phyloP scores from a whole-genome alignment of 495 filamentous ascomycete genomes.

The Neurospora terricola region DNA sequence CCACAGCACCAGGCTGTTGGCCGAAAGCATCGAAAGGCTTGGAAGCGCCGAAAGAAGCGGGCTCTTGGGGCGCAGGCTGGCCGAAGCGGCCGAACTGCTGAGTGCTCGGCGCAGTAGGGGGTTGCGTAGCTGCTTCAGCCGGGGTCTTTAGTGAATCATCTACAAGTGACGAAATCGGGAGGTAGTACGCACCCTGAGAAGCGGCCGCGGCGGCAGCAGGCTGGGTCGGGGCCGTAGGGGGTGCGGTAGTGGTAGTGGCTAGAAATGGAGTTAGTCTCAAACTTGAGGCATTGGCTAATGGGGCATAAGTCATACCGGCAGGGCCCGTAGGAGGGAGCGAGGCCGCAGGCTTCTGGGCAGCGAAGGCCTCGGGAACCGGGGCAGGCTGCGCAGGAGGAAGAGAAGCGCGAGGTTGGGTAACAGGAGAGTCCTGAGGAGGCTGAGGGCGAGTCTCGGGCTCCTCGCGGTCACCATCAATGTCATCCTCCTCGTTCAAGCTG shows the following conservation, averaged over 20 bases:
- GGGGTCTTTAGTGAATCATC: slow-evolving; percentile 20
- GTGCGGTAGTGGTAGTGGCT: slow-evolving; percentile 24
- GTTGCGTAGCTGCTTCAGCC: slow-evolving; percentile 23
- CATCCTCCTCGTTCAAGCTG: slow-evolving; percentile 68
- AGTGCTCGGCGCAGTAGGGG: slow-evolving; percentile 35
- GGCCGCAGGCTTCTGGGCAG: slow-evolving; percentile 58
- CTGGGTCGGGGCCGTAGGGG: slow-evolving; percentile 15
- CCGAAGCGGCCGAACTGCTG: slow-evolving; percentile 69
- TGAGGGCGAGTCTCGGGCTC: slow-evolving; percentile 91
- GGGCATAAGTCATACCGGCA: slow-evolving; percentile 26
- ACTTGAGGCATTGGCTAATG: not conserved
- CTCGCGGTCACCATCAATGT: slow-evolving; percentile 86
- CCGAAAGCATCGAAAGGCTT: slow-evolving; percentile 86
- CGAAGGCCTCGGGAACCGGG: slow-evolving; percentile 49
- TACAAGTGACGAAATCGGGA: not conserved
- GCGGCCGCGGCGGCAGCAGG: slow-evolving; percentile 8
- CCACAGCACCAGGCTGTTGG: slow-evolving; percentile 50
- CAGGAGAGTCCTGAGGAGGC: slow-evolving; percentile 87
- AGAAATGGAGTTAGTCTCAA: slow-evolving; percentile 17
- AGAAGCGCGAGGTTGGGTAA: slow-evolving; percentile 81
- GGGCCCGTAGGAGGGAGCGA: slow-evolving; percentile 42
- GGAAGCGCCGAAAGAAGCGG: slow-evolving; percentile 48
- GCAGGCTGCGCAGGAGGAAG: slow-evolving; percentile 62
- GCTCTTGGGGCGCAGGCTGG: slow-evolving; percentile 44
- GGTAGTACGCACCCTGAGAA: slow-evolving; percentile 20